Percentiles rank a stretch among this genome's conserved stretches.
phyloP scores from a whole-genome alignment of 2,329 filamentous ascomycete genomes.

The Trichoderma guizhouense region DNA sequence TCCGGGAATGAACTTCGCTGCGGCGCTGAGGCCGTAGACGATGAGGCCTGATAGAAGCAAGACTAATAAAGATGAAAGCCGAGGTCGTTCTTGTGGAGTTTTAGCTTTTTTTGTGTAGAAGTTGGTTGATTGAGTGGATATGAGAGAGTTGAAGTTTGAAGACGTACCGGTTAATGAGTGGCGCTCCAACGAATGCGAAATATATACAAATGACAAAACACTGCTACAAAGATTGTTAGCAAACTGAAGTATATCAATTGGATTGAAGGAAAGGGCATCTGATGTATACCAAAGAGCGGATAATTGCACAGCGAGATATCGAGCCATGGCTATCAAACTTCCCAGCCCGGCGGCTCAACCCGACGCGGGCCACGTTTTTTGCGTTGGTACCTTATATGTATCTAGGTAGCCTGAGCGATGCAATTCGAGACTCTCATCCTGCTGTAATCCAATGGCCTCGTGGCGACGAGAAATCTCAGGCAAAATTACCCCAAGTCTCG shows the following conservation, averaged over 20 bases:
- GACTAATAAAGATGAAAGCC: conserved; percentile 46
- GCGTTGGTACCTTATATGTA: not conserved
- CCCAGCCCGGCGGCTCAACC: not conserved
- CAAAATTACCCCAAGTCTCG: not conserved
- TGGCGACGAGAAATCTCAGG: not conserved
- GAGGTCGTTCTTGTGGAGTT: conserved; percentile 42
- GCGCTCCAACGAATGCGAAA: conserved; percentile 44
- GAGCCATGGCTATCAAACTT: conserved; percentile 11
- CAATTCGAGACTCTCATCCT: not conserved
- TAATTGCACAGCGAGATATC: conserved; percentile 9
- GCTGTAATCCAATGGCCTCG: not conserved
- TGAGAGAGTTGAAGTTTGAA: not conserved
- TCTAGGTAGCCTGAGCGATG: not conserved
- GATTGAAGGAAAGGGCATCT: not conserved
- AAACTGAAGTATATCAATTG: not conserved
- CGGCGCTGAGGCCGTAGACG: conserved; percentile 41
- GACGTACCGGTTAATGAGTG: conserved; percentile 48
- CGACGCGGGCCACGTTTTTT: not conserved
- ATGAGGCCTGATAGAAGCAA: conserved; percentile 44
- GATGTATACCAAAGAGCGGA: conserved; percentile 17
- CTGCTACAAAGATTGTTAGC: conserved; percentile 33
- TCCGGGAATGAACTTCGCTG: conserved; percentile 46
- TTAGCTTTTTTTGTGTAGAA: not conserved
- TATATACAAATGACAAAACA: conserved; percentile 47
- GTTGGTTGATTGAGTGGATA: not conserved